These are phyloP conservation scores for Hypoxylon crocopeplum DNA, from an alignment of 495 filamentous ascomycete genomes.

Conservation along the genomic window DNA sequence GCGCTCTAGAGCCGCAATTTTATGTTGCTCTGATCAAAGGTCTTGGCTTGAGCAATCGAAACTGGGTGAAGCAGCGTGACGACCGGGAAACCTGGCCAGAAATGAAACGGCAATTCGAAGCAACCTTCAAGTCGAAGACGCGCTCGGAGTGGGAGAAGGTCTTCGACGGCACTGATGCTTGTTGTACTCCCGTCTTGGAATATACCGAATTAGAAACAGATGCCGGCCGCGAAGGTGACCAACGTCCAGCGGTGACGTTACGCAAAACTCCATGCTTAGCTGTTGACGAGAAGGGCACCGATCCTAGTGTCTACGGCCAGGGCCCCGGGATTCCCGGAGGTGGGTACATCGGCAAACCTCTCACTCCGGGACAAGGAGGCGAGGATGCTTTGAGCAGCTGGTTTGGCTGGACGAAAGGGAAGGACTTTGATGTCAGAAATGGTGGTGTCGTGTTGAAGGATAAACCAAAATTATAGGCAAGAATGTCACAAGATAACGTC, in stretches of 20 bases:
- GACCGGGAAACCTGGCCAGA: constrained; percentile 70
- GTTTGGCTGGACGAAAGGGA: constrained; percentile 78
- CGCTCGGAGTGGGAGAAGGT: constrained; percentile 81
- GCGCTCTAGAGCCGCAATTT: constrained; percentile 88
- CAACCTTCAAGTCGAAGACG: constrained; percentile 73
- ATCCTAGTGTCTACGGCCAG: constrained; percentile 50
- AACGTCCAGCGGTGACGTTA: constrained; percentile 76
- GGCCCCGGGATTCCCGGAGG: constrained; percentile 59
- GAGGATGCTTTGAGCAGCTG: constrained; percentile 73
- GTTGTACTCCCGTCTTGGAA: constrained; percentile 84
- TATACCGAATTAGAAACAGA: constrained; percentile 72
- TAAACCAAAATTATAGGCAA: constrained; percentile 57
- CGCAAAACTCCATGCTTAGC: constrained; percentile 66
- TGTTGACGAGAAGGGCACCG: constrained; percentile 48
- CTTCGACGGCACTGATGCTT: constrained; percentile 91
- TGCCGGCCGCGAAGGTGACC: constrained; percentile 66
- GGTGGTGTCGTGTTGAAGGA: constrained; percentile 62
- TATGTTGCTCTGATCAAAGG: constrained; percentile 71
- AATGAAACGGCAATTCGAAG: constrained; percentile 65
- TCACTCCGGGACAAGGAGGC: constrained; percentile 74
- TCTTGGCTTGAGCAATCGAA: constrained; percentile 59
- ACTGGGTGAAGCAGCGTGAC: constrained; percentile 60
- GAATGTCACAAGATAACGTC: constrained; percentile 5
- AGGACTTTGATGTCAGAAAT: constrained; percentile 69
- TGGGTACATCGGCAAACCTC: constrained; percentile 66